Percentiles rank a stretch among this genome's conserved stretches.
Conservation (phyloP, 192 early-diverging fungal genomes). For the Backusella mclennaniae region DNA sequence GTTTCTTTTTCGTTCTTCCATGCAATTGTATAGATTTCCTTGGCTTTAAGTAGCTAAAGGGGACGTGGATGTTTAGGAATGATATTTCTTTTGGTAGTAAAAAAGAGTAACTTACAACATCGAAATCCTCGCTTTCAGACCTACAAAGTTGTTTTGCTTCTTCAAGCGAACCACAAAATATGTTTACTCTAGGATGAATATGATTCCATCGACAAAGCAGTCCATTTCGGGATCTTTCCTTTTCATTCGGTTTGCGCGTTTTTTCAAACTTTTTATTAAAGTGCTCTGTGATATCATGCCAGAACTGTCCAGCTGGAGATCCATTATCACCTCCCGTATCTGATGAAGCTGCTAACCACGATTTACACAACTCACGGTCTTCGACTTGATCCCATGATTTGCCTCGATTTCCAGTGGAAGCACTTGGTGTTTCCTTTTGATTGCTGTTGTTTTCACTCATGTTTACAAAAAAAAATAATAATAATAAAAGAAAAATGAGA, state of each 20-base stretch:
- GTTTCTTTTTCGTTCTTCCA: background rate
- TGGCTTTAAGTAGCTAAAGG: background rate
- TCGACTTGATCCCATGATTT: background rate
- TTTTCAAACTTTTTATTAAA: background rate
- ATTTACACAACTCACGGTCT: background rate
- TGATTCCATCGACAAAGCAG: background rate
- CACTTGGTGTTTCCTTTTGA: background rate
- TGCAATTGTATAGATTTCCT: background rate
- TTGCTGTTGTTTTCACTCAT: background rate
- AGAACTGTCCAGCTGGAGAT: background rate
- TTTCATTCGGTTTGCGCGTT: background rate
- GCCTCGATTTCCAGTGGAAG: background rate
- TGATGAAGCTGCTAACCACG: background rate
- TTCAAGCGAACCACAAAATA: background rate
- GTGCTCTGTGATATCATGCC: background rate
- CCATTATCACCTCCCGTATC: background rate
- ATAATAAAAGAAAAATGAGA: background rate
- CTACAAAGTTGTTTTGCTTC: background rate
- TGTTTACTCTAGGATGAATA: background rate
- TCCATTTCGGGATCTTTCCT: background rate
- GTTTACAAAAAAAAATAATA: background rate
- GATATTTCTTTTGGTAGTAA: too few species aligned
- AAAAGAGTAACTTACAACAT: background rate
- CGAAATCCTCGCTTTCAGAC: background rate
- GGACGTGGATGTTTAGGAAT: too few species aligned